Conservation (phyloP, 495 filamentous ascomycete genomes). For the Xylaria nigripes region DNA sequence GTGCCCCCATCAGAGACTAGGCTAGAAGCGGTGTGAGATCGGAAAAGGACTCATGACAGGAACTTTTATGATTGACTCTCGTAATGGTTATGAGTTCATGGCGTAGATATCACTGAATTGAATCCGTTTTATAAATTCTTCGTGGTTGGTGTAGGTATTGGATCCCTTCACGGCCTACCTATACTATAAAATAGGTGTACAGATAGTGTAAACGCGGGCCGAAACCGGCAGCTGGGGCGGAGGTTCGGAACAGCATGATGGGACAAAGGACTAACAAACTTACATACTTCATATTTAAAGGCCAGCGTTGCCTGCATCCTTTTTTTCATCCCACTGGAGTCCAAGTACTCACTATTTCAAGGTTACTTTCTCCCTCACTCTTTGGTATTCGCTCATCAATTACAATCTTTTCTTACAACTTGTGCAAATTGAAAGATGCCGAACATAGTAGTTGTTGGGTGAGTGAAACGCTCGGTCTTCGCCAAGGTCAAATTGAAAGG, state of each 20-base stretch:
- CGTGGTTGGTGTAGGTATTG: too few relatives aligned
- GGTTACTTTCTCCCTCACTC: neutral
- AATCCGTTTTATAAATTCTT: neutral
- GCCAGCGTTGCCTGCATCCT: too few relatives aligned
- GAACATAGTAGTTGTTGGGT: constrained; percentile 58
- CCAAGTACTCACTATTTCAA: too few relatives aligned
- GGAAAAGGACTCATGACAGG: neutral
- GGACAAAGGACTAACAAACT: neutral
- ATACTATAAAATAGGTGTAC: too few relatives aligned
- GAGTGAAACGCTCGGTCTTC: constrained; percentile 18
- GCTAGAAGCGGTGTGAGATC: too few relatives aligned
- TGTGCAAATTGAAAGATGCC: neutral
- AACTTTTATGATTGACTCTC: neutral
- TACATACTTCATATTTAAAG: neutral
- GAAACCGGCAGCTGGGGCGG: too few relatives aligned
- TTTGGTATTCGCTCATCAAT: neutral
- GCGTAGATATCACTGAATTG: neutral
- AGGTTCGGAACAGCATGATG: neutral
- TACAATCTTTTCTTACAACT: neutral
- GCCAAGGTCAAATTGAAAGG: neutral
- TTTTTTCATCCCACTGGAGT: neutral
- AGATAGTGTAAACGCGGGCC: too few relatives aligned
- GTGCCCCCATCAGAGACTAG: too few relatives aligned
- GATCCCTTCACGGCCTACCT: too few relatives aligned
- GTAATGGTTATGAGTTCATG: neutral